Evolutionary conservation across 768 basidiomycete species (phyloP).

Genomic region (Kwoniella bestiolae): DNA sequence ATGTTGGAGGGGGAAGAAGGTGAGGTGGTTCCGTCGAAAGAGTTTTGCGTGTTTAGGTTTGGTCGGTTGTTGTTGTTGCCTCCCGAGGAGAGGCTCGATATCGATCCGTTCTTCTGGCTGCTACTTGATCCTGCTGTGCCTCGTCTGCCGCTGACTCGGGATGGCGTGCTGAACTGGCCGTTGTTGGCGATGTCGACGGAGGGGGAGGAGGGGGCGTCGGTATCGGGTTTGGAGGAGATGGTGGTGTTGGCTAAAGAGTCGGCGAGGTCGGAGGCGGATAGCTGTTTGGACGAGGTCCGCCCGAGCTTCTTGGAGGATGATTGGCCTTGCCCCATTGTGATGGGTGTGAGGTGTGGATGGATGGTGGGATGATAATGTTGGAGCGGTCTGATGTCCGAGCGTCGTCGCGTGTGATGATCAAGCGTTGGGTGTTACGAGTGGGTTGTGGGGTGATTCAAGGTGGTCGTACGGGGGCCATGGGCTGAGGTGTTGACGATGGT

Average conservation of each 20-base stretch:
- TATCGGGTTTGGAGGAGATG: slow-evolving; percentile 23
- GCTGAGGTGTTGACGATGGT: background rate
- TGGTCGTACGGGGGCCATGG: too few relatives aligned
- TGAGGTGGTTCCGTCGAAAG: slow-evolving; percentile 32
- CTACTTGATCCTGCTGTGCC: slow-evolving; percentile 3
- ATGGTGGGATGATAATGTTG: background rate
- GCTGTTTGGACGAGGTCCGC: slow-evolving; percentile 56
- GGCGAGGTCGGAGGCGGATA: slow-evolving; percentile 48
- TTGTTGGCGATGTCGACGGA: slow-evolving; percentile 32
- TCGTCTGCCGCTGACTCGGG: slow-evolving; percentile 20
- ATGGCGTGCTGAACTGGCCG: slow-evolving; percentile 20
- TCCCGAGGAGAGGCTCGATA: slow-evolving; percentile 29
- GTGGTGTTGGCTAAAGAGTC: slow-evolving; percentile 40
- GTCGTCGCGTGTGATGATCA: background rate
- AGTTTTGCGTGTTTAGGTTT: slow-evolving; percentile 23
- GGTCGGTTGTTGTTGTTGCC: slow-evolving; percentile 1
- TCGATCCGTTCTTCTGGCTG: slow-evolving; percentile 20
- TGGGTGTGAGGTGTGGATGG: background rate
- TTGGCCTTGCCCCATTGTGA: slow-evolving; percentile 50
- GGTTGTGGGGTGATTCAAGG: background rate
- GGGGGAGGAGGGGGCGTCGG: slow-evolving; percentile 22
- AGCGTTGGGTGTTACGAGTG: background rate
- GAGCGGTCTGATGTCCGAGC: slow-evolving; percentile 1
- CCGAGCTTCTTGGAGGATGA: slow-evolving; percentile 55
- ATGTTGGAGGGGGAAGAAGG: slow-evolving; percentile 29